A percentile compares a stretch with the other conserved stretches of the same genome.
Evolutionary conservation across 108 stramenopile genomes (phyloP).

Genomic region (Licmophora abbreviata): DNA sequence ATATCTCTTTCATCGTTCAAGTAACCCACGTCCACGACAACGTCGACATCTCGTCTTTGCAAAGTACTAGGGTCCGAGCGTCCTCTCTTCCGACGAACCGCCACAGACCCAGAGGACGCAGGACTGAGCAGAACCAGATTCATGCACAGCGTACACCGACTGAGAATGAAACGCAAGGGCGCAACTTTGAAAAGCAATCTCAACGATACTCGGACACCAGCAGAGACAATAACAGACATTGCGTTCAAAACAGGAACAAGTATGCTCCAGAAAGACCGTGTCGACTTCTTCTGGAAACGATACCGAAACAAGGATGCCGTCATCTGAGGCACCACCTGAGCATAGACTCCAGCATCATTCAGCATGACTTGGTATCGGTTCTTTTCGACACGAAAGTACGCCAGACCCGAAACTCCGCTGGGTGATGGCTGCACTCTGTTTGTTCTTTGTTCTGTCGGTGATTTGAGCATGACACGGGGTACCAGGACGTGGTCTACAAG

Average conservation of each 20-base stretch:
- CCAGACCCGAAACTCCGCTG: background rate
- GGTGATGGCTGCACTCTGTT: slow-evolving; percentile 7
- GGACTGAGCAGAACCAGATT: no score
- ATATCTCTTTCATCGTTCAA: slow-evolving; percentile 26
- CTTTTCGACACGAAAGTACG: background rate
- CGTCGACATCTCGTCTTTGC: slow-evolving; percentile 26
- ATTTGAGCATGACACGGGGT: slow-evolving; percentile 30
- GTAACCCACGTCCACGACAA: slow-evolving; percentile 46
- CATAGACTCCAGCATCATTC: slow-evolving; percentile 6
- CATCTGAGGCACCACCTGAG: slow-evolving; percentile 8
- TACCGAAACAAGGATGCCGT: slow-evolving; percentile 18
- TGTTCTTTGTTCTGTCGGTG: slow-evolving; percentile 23
- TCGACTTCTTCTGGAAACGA: background rate
- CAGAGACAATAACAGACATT: no score
- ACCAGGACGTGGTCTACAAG: slow-evolving; percentile 58
- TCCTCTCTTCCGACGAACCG: no score
- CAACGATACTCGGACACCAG: no score
- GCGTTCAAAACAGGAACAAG: background rate
- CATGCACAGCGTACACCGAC: no score
- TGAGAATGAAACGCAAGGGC: no score
- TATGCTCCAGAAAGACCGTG: background rate
- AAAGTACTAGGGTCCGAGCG: no score
- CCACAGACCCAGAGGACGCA: no score
- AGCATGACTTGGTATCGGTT: slow-evolving; percentile 19
- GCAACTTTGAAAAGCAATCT: no score